A percentile compares a stretch with the other conserved stretches of the same genome.
Evolutionary conservation across 352 stramenopile genomes (phyloP).

Genomic region (Phytopythium ostracodes): DNA sequence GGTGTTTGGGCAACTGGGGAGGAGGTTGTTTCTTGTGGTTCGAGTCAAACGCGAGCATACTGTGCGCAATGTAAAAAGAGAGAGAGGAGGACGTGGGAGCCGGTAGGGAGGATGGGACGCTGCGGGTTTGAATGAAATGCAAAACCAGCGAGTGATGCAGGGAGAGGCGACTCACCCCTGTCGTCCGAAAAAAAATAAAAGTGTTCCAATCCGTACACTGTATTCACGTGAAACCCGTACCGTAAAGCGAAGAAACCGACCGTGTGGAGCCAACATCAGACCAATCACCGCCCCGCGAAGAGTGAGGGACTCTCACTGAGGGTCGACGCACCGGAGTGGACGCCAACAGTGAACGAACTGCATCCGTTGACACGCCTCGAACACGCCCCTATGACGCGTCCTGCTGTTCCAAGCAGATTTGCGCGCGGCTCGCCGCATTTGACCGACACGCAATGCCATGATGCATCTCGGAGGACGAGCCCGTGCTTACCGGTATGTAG

Average conservation of each 20-base stretch:
- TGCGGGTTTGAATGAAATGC: not conserved
- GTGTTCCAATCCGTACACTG: not conserved
- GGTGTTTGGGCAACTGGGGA: conserved; percentile 4
- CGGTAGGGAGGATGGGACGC: too few relatives aligned
- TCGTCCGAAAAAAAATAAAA: not conserved
- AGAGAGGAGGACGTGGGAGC: not conserved
- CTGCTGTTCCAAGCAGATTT: conserved; percentile 8
- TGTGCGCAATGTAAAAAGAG: not conserved
- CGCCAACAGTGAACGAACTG: not conserved
- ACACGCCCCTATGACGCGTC: conserved; percentile 1
- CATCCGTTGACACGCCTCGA: not conserved
- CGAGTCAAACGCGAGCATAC: not conserved
- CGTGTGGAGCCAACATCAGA: not conserved
- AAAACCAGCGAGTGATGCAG: not conserved
- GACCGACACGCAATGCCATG: conserved; percentile 2
- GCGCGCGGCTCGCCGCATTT: not conserved
- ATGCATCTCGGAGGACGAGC: not conserved
- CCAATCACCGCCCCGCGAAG: not conserved
- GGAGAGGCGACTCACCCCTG: not conserved
- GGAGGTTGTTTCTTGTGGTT: conserved; percentile 4
- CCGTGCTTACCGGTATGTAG: too few relatives aligned
- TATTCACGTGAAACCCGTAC: conserved; percentile 7
- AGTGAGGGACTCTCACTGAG: too few relatives aligned
- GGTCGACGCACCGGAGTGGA: not conserved
- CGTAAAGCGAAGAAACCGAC: too few relatives aligned